phyloP scores from a whole-genome alignment of 116 monocot species.

The Dioscorea cayenensis region DNA sequence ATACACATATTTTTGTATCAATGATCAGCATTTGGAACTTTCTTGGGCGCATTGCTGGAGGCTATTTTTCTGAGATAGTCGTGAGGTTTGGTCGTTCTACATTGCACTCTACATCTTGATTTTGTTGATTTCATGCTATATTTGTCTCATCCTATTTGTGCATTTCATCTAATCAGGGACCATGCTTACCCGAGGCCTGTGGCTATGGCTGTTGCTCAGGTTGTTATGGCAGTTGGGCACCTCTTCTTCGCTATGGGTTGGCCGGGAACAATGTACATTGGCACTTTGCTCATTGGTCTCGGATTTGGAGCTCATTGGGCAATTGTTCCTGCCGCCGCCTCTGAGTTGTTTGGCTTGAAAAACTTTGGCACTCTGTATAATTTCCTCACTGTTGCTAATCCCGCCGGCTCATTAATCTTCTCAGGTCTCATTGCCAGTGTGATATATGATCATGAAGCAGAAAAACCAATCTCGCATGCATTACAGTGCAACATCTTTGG shows the following conservation, averaged over 20 bases:
- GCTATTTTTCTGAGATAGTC: conserved; percentile 80
- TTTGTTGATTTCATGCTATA: neutral
- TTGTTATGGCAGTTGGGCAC: conserved; percentile 67
- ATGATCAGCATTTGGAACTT: conserved; percentile 98
- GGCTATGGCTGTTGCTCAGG: conserved; percentile 63
- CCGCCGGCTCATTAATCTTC: conserved; percentile 25
- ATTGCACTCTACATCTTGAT: neutral
- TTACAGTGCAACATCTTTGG: neutral
- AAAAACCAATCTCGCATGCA: conserved; percentile 17
- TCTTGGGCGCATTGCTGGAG: conserved; percentile 81
- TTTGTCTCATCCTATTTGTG: conserved; percentile 8
- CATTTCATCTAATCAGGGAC: conserved; percentile 39
- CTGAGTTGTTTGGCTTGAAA: conserved; percentile 69
- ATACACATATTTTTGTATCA: conserved; percentile 80
- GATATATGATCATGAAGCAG: conserved; percentile 38
- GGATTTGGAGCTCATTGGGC: conserved; percentile 94
- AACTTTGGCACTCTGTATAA: conserved; percentile 25
- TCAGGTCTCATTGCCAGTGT: conserved; percentile 23
- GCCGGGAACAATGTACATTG: conserved; percentile 77
- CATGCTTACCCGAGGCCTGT: conserved; percentile 73
- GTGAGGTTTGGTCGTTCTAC: conserved; percentile 36
- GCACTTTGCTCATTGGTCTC: conserved; percentile 69
- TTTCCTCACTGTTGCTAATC: conserved; percentile 29
- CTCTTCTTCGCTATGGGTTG: conserved; percentile 84
- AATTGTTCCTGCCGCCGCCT: conserved; percentile 76